phyloP scores from a whole-genome alignment of 805 yeast genomes.

The Yamadazyma ubonensis region DNA sequence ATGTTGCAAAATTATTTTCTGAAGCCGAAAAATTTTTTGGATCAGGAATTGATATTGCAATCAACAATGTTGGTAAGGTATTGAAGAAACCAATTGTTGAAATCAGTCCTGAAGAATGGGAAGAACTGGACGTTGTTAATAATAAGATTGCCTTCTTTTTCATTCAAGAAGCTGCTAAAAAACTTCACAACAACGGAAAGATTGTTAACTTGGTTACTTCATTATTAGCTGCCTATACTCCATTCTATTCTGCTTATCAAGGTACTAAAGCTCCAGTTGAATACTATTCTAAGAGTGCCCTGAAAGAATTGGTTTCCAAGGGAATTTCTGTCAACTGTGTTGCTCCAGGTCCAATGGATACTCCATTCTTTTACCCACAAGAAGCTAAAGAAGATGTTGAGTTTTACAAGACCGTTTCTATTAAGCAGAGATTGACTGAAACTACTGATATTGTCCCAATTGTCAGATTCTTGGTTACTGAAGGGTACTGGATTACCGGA shows the following conservation, averaged over 20 bases:
- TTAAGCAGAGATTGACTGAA: constrained; percentile 53
- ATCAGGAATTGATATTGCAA: constrained; percentile 53
- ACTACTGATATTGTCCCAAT: constrained; percentile 64
- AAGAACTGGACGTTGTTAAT: constrained; percentile 52
- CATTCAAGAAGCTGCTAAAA: constrained; percentile 53
- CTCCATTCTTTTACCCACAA: constrained; percentile 63
- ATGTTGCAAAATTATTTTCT: constrained; percentile 45
- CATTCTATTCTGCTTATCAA: constrained; percentile 51
- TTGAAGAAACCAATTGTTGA: constrained; percentile 58
- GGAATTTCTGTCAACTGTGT: constrained; percentile 53
- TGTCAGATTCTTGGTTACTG: constrained; percentile 56
- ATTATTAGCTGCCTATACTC: constrained; percentile 63
- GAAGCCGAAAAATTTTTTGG: constrained; percentile 47
- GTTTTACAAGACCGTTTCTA: constrained; percentile 52
- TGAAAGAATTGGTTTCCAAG: constrained; percentile 49
- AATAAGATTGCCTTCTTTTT: constrained; percentile 62
- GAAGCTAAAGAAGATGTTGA: constrained; percentile 53
- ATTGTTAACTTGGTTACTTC: constrained; percentile 62
- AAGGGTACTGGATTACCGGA: constrained; percentile 70
- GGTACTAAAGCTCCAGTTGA: constrained; percentile 60
- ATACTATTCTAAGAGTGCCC: constrained; percentile 50
- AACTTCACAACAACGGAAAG: constrained; percentile 51
- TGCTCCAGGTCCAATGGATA: constrained; percentile 69
- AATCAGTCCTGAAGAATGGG: constrained; percentile 55
- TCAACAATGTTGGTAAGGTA: constrained; percentile 67